Evolutionary conservation across 2,329 filamentous ascomycete species (phyloP).

Genomic region (Mycocentrospora acerina): DNA sequence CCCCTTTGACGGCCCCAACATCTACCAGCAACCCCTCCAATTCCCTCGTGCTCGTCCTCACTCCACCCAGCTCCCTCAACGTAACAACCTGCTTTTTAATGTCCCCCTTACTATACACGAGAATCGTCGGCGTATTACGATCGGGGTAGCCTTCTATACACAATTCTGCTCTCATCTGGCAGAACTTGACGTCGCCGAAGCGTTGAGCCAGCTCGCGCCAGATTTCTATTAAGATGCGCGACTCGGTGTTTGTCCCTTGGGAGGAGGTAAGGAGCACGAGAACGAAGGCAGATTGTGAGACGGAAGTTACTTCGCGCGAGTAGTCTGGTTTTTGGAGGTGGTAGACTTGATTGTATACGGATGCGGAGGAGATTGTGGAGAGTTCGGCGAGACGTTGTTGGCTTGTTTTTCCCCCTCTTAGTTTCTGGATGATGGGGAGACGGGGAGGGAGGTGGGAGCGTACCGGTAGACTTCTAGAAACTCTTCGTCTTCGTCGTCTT

Average conservation of each 20-base stretch:
- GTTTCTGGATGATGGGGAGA: not conserved
- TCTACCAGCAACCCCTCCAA: conserved; percentile 81
- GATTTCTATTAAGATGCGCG: conserved; percentile 76
- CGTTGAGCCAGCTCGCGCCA: conserved; percentile 82
- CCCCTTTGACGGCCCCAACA: conserved; percentile 74
- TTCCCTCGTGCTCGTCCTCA: conserved; percentile 49
- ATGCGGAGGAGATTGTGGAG: conserved; percentile 70
- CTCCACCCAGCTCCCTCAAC: conserved; percentile 72
- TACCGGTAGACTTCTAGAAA: conserved; percentile 84
- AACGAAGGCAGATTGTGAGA: conserved; percentile 67
- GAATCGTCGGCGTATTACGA: conserved; percentile 87
- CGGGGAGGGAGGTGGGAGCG: not conserved
- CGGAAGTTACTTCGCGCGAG: conserved; percentile 85
- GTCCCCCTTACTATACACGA: conserved; percentile 90
- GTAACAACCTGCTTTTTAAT: conserved; percentile 94
- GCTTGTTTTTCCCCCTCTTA: conserved; percentile 39
- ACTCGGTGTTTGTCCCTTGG: conserved; percentile 79
- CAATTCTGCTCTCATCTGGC: conserved; percentile 86
- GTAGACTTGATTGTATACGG: conserved; percentile 86
- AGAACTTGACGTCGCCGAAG: conserved; percentile 96
- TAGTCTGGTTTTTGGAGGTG: conserved; percentile 95
- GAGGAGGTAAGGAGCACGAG: conserved; percentile 82
- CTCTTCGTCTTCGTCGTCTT: conserved; percentile 91
- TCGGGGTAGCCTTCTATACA: conserved; percentile 98
- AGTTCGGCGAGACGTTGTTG: conserved; percentile 87